Conservation (phyloP, 129 eudicot genomes). For the Kitagawia praeruptora region DNA sequence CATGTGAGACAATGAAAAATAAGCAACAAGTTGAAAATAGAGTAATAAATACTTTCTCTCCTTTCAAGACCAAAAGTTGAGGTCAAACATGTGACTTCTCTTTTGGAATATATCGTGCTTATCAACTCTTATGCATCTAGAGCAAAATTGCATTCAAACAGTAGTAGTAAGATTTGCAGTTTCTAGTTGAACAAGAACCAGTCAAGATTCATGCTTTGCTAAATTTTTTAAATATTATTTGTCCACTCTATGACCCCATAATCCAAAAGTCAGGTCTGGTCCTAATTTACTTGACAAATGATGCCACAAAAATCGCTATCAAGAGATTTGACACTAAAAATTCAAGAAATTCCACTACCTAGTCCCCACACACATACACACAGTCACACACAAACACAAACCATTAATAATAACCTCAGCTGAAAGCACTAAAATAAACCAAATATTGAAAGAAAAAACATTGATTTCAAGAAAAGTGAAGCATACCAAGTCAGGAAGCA, state of each 20-base stretch:
- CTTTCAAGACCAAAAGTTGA: conserved; percentile 32
- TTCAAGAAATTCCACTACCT: not conserved
- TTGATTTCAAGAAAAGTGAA: not conserved
- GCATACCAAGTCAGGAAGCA: not conserved
- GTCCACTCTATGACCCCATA: conserved; percentile 1
- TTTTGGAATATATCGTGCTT: conserved; percentile 14
- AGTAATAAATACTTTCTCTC: conserved; percentile 26
- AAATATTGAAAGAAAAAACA: not conserved
- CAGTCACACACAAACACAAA: not conserved
- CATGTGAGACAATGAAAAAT: conserved; percentile 52
- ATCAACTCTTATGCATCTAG: conserved; percentile 16
- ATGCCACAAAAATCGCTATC: not conserved
- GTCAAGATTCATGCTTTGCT: conserved; percentile 24
- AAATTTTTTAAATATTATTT: not conserved
- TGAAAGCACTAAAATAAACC: not conserved
- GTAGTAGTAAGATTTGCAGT: conserved; percentile 16
- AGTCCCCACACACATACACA: not conserved
- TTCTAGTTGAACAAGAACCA: conserved; percentile 27
- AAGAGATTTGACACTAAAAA: not conserved
- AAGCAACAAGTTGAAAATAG: conserved; percentile 17
- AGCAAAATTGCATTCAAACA: not conserved
- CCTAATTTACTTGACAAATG: not conserved
- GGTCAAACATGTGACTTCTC: conserved; percentile 57
- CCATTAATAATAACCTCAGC: not conserved
- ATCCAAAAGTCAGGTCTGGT: not conserved